A percentile compares a stretch with the other conserved stretches of the same genome.
Evolutionary conservation across 805 yeast genomes (phyloP).

Genomic region (Schwanniomyces occidentalis): DNA sequence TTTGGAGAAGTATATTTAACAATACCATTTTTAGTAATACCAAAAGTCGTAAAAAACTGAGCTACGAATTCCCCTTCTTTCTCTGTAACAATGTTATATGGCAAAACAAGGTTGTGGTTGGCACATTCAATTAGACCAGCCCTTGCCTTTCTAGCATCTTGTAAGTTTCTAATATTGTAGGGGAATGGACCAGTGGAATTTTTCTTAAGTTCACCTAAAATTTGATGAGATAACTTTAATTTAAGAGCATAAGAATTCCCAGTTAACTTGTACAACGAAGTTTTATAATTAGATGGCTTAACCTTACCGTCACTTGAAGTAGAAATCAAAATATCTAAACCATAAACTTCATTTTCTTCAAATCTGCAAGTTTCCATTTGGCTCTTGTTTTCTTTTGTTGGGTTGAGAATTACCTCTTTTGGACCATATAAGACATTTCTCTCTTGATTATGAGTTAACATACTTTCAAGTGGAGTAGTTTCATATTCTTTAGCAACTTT

Average conservation of each 20-base stretch:
- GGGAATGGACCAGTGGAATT: conserved; percentile 66
- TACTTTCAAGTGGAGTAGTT: conserved; percentile 67
- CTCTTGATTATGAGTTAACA: conserved; percentile 72
- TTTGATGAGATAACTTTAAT: conserved; percentile 68
- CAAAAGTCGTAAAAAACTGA: conserved; percentile 74
- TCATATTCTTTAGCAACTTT: conserved; percentile 61
- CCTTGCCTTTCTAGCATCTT: conserved; percentile 69
- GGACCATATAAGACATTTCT: conserved; percentile 70
- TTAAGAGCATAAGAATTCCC: conserved; percentile 68
- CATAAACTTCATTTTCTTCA: conserved; percentile 76
- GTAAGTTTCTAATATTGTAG: conserved; percentile 61
- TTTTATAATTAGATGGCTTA: conserved; percentile 55
- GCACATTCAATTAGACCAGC: conserved; percentile 74
- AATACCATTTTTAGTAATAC: conserved; percentile 70
- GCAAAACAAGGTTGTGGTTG: conserved; percentile 63
- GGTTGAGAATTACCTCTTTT: conserved; percentile 75
- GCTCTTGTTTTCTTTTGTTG: conserved; percentile 62
- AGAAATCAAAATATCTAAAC: conserved; percentile 68
- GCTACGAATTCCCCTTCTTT: conserved; percentile 67
- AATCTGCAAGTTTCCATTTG: conserved; percentile 65
- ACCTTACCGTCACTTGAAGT: conserved; percentile 69
- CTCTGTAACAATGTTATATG: conserved; percentile 69
- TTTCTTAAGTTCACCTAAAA: conserved; percentile 65
- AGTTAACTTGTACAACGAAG: conserved; percentile 71
- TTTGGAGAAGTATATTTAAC: conserved; percentile 61